phyloP scores from a whole-genome alignment of 257 asterid species.

The Leptodermis oblonga region DNA sequence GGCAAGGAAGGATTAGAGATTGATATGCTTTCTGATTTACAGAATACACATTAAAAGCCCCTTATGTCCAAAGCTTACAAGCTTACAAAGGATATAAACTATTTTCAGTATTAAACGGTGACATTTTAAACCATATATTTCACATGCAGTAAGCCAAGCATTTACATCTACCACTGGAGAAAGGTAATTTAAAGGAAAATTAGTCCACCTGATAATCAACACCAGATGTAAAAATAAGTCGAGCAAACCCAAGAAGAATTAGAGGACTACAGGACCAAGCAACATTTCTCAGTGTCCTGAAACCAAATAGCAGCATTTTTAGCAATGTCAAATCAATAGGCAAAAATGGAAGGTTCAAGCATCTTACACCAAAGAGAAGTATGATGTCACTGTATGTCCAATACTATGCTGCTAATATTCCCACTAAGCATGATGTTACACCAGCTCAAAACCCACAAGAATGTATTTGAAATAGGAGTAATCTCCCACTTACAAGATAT shows the following conservation, averaged over 20 bases:
- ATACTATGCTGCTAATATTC: not conserved
- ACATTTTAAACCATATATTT: not conserved
- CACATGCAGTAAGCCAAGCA: constrained; percentile 7
- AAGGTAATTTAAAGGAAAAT: not conserved
- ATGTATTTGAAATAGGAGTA: not conserved
- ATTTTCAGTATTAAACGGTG: not conserved
- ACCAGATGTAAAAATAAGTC: constrained; percentile 66
- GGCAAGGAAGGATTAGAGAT: not conserved
- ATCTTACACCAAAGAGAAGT: not conserved
- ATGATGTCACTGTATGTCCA: not conserved
- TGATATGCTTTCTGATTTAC: not conserved
- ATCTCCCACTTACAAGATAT: not conserved
- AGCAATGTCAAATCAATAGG: not conserved
- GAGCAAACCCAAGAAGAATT: constrained; percentile 78
- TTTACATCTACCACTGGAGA: constrained; percentile 5
- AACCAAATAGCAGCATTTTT: constrained; percentile 2
- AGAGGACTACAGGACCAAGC: constrained; percentile 67
- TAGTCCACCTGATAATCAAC: constrained; percentile 76
- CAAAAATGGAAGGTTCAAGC: not conserved
- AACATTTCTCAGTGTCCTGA: constrained; percentile 56
- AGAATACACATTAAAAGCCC: not conserved
- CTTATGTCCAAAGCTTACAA: not conserved
- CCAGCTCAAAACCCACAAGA: not conserved
- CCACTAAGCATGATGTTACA: not conserved
- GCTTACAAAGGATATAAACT: not conserved